Base-by-base conservation (phyloP, 2,329 filamentous ascomycete species). In the Remersonia thermophila region DNA sequence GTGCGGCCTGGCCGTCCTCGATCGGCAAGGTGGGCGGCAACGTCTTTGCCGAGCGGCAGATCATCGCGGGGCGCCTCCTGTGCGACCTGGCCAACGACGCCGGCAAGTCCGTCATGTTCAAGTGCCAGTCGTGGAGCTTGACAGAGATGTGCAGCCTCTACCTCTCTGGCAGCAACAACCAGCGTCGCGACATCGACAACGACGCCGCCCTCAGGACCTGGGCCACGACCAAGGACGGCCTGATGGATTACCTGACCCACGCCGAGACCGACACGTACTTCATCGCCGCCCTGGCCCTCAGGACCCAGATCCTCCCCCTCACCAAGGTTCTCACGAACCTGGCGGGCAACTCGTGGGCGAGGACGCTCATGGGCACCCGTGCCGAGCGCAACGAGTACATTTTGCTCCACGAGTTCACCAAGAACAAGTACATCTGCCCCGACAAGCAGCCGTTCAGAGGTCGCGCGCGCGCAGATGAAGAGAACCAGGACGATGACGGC, bases 381-480 rank as follows among this genome's bases (percentile, higher is more conserved):
- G 91, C 91, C 7, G 91, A 98, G 63, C 83, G 91, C 26, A 98
- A 98, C 61, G 91, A 98, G 62, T 98, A 94, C 69, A 98, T 98
- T 84, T 54, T 98, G 54, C 73, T 98, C 4, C 91, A 98, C 50
- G 89, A 96, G 53, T 98, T 98, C 54, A 74, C 95, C 56, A 80
- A 82, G 44, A 95, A 91, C 61, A 96, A 95, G 59, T 98, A 93
- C 55, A 95, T 98, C 42, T 95, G 86, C 54, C 91, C 91, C 0
- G 93, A 98, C 63, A 98, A 98, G 61, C 78, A 85, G 47, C 80
- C 70, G 31, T 85, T 83, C 51, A 86, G 80, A 48, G 77, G 77
- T 11, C 82, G 83, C 41, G 70, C 75, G 33, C 83, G 81, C 51
- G 62, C 63, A 12, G 81, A 85, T 37, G 83, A 87, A 35, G 81